These are phyloP conservation scores for Scorias spongiosa DNA, from an alignment of 2,329 filamentous ascomycete genomes.

Conservation along the genomic window DNA sequence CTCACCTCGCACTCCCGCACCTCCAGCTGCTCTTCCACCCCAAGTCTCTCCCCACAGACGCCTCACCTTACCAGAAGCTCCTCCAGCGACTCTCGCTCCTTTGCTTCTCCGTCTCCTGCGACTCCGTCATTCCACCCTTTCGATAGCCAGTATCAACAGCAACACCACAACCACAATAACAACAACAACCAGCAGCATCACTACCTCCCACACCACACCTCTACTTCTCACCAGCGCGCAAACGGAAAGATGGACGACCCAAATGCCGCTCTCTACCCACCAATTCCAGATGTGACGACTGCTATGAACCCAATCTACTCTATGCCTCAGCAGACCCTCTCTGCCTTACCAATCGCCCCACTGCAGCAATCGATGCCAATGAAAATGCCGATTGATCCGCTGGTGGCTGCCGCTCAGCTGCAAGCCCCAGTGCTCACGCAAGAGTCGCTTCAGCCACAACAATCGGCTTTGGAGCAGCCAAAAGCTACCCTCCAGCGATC, in stretches of 20 bases:
- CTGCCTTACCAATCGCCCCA: no score
- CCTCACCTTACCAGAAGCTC: constrained; percentile 31
- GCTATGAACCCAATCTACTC: constrained; percentile 18
- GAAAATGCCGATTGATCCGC: constrained; percentile 5
- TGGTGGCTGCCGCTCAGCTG: not conserved
- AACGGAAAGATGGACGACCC: constrained; percentile 20
- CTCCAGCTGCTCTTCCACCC: constrained; percentile 28
- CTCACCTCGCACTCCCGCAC: constrained; percentile 5
- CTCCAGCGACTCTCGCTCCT: constrained; percentile 29
- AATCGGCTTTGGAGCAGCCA: not conserved
- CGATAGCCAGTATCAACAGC: constrained; percentile 7
- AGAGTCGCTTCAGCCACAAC: constrained; percentile 1
- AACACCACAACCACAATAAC: constrained; percentile 7
- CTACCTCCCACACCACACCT: constrained; percentile 4
- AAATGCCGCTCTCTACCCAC: constrained; percentile 19
- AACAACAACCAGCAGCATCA: constrained; percentile 6
- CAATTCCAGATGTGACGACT: constrained; percentile 19
- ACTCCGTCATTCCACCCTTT: constrained; percentile 24
- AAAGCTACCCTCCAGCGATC: constrained; percentile 9
- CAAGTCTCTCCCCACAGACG: constrained; percentile 30
- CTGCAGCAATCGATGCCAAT: constrained; percentile 1
- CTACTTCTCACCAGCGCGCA: no score
- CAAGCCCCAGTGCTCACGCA: constrained; percentile 3
- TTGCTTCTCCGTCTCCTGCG: constrained; percentile 31
- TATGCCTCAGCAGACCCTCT: constrained; percentile 12